These are phyloP conservation scores for Mimosa pudica DNA, from an alignment of 306 rosid genomes.

Conservation along the genomic window DNA sequence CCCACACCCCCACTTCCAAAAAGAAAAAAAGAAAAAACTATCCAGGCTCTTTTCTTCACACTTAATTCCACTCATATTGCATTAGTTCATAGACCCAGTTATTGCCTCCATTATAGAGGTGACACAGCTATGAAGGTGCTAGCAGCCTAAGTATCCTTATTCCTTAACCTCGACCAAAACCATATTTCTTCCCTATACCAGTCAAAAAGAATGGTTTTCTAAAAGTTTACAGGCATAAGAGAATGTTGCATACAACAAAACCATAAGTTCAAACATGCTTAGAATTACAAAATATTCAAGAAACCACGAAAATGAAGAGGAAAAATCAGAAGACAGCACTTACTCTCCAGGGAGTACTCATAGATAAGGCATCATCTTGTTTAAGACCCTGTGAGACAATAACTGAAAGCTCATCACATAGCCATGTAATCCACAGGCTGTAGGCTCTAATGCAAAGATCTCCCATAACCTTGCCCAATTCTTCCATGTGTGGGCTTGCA, in stretches of 20 bases:
- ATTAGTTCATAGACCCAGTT: neutral
- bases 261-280: constrained; percentile 22
- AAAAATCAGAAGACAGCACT: constrained; percentile 31
- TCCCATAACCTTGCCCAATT: constrained; percentile 60
- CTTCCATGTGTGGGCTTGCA: constrained; percentile 78
- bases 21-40: no score
- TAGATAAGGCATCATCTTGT: constrained; percentile 76
- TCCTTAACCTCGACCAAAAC: neutral
- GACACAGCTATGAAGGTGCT: neutral
- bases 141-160: neutral
- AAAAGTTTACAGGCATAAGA: constrained; percentile 20
- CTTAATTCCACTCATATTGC: neutral
- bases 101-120: neutral
- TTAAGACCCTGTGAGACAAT: constrained; percentile 66
- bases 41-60: neutral
- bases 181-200: neutral
- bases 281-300: constrained; percentile 11
- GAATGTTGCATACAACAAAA: constrained; percentile 1
- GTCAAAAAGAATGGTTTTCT: constrained; percentile 7
- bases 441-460: constrained; percentile 89
- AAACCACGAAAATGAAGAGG: constrained; percentile 25
- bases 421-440: constrained; percentile 87
- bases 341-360: constrained; percentile 85
- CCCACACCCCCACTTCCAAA: no score
- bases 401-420: constrained; percentile 75